Evolutionary conservation across 148 eudicot species (phyloP).

Genomic region (Silene latifolia): DNA sequence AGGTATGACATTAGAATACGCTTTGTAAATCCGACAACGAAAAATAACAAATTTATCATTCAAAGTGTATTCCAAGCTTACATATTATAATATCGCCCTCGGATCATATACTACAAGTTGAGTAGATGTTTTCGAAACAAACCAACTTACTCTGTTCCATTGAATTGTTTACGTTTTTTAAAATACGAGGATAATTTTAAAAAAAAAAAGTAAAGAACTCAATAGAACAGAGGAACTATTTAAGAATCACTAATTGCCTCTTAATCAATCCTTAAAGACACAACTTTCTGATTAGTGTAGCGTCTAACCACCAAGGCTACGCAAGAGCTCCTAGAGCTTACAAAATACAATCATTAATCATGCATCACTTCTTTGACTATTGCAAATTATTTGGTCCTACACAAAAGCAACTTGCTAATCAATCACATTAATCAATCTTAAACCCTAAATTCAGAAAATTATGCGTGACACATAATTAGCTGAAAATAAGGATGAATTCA

Average conservation of each 20-base stretch:
- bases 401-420: slow-evolving; percentile 13
- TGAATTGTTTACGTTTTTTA: too few species aligned
- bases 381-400: slow-evolving; percentile 22
- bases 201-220: too few species aligned
- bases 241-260: slow-evolving; percentile 5
- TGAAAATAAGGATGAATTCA: slow-evolving; percentile 1
- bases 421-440: neutral
- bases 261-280: slow-evolving; percentile 24
- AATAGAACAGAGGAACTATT: too few species aligned
- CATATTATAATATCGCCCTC: too few species aligned
- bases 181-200: too few species aligned
- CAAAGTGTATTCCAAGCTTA: too few species aligned
- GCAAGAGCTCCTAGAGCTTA: slow-evolving; percentile 13
- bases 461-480: neutral
- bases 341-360: slow-evolving; percentile 6
- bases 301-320: slow-evolving; percentile 14
- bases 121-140: too few species aligned
- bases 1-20: too few species aligned
- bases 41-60: too few species aligned
- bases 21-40: too few species aligned
- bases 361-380: slow-evolving; percentile 19
- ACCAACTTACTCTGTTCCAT: neutral
- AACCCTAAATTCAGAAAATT: slow-evolving; percentile 13
- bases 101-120: too few species aligned
- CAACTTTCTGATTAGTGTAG: slow-evolving; percentile 1